Base-by-base conservation (phyloP, 306 rosid genomes). In the Trifolium repens region DNA sequence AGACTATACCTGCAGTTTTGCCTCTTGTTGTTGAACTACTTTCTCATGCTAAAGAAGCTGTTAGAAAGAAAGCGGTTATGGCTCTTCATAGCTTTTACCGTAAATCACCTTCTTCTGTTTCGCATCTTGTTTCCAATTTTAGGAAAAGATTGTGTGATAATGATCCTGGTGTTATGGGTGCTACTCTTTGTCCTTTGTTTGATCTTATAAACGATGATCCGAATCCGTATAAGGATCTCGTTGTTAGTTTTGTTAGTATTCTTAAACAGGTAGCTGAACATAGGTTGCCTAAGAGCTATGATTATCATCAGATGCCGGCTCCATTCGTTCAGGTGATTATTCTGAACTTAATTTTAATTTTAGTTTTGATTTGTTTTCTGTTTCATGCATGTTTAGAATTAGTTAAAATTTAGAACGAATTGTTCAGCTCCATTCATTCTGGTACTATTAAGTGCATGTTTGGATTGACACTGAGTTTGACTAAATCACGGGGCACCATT, bases 81-180 rank as follows among this genome's bases (percentile, higher is more conserved):
- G 94, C 97, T 4, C 89, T 96, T 0, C 99, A 96, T 52, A 91
- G 99, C 1, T 96, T 92, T 63, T 76, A 92, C 62, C 92, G 78
- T 74, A 92, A 88, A 78, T 90, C 98, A 0, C 89, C 98, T 0
- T 84, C 92, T 2, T 88, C 98, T 0, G 91, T 96, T 19, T 88
- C 92, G 2, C 99, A 96, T 72, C 84, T 96, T 63, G 12, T 90
- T 4, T 57, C 96, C 0, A 80, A 89, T 85, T 92, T 96, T 59
- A 84, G 96, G 3, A 92, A 96, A 85, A 76, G 91, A 12, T 78
- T 96, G 49, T 89, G 97, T 43, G 99, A 96, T 78, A 92, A 86
- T 22, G 99, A 96, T 61, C 99, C 99, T 6, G 98, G 98, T 2
- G 97, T 96, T 4, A 96, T 96, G 99, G 97, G 97, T 46, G 97